phyloP scores from a whole-genome alignment of 257 asterid species.

The Solanum corneliomulleri region DNA sequence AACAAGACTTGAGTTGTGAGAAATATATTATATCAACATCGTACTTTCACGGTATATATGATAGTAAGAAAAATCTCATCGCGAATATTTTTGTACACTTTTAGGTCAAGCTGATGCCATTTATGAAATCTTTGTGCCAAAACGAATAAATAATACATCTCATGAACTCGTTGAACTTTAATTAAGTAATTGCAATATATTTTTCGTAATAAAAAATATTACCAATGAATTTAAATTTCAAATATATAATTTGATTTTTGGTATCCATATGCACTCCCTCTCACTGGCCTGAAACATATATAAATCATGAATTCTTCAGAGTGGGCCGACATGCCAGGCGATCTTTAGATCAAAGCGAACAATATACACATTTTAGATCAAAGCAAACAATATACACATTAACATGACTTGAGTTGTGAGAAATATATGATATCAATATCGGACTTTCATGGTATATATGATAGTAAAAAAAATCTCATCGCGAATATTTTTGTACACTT shows the following conservation, averaged over 20 bases:
- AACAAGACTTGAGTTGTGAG: neutral
- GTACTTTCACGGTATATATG: neutral
- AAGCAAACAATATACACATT: too few relatives aligned
- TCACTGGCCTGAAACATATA: too few relatives aligned
- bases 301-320: too few relatives aligned
- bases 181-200: neutral
- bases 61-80: fast-evolving
- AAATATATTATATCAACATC: neutral
- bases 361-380: neutral
- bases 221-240: neutral
- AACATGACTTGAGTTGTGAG: neutral
- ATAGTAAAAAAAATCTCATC: too few relatives aligned
- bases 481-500: neutral
- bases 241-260: neutral
- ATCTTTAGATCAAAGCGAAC: too few relatives aligned
- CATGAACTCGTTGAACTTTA: neutral
- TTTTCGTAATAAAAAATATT: neutral
- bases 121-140: neutral
- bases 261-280: neutral
- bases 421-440: neutral
- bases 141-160: neutral
- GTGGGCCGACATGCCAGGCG: too few relatives aligned
- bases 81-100: neutral
- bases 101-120: neutral
- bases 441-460: neutral